Base-by-base conservation (phyloP, 495 filamentous ascomycete genomes). In the Darksidea phi region DNA sequence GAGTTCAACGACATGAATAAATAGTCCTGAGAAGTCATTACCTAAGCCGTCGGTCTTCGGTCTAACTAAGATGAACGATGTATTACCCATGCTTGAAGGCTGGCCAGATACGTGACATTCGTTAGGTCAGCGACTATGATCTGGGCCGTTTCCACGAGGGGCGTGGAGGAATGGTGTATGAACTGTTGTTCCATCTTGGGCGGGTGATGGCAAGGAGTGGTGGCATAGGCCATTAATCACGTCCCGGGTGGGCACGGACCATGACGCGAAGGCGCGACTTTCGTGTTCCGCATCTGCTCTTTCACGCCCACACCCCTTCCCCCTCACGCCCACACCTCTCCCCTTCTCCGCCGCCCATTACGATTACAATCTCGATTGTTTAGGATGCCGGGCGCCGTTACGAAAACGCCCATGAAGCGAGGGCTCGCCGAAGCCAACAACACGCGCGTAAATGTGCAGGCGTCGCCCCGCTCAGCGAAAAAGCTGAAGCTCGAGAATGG, bases 401-500 rank as follows among this genome's bases (percentile, higher is more conserved):
- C 75, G 25, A 76, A 72, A 64, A 71, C 80, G 57, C 79, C 72
- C n/a, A 62, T 76, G 59, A 87, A 88, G 74, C 80, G 83, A 61
- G 80, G 81, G 49, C 73, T 88, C 60, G 76, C 73, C 49, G 84
- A 88, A 64, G 76, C 81, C 34, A 82, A 78, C 48, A 82, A 77
- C 53, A 80, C 78, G 52, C 67, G 77, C 21, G 74, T 72, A 61
- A 81, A 81, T 60, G 66, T 75, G 37, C 72, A 72, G 54, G 48
- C 75, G 0, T 81, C 84, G 25, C 79, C 82, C 15, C 77, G 67
- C 49, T 68, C 75, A 25, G 73, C 82, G 42, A 97, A 97, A 76
- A 94, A 90, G 74, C 78, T 87, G 25, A 92, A 91, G 70, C 77
- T 95, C 56, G 89, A 91, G 28, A 45, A 64, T 43, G 41, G 41